phyloP scores from a whole-genome alignment of 768 basidiomycete species.

The Tulasnella calospora region DNA sequence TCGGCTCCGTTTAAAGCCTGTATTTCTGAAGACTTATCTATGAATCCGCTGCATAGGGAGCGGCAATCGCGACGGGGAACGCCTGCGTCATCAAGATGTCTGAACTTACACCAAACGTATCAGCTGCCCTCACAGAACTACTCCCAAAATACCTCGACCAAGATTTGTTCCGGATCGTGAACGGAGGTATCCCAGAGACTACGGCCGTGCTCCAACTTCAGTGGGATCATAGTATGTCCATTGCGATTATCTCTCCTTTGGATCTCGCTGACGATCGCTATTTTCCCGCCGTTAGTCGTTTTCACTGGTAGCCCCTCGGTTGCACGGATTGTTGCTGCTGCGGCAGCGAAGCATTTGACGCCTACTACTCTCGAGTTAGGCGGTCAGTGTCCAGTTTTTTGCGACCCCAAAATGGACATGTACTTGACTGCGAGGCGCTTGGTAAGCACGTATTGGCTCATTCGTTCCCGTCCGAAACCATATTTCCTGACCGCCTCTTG shows the following conservation, averaged over 20 bases:
- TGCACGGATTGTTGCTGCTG: constrained; percentile 60
- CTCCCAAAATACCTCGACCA: constrained; percentile 71
- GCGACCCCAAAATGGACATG: constrained; percentile 66
- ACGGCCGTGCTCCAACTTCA: constrained; percentile 65
- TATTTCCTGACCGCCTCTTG: neutral
- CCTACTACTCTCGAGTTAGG: constrained; percentile 42
- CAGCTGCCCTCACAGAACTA: constrained; percentile 58
- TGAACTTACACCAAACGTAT: constrained; percentile 56
- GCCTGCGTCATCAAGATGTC: constrained; percentile 71
- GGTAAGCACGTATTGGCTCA: neutral
- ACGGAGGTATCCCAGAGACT: constrained; percentile 62
- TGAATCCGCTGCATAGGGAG: constrained; percentile 32
- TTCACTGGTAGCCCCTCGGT: constrained; percentile 51
- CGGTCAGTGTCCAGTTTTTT: constrained; percentile 67
- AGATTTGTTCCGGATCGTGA: constrained; percentile 58
- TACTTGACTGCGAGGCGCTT: constrained; percentile 62
- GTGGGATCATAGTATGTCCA: constrained; percentile 54
- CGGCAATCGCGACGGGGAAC: constrained; percentile 76
- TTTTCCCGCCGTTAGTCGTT: constrained; percentile 31
- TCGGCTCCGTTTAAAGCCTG: neutral
- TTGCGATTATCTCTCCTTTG: constrained; percentile 40
- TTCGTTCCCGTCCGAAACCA: neutral
- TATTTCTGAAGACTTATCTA: neutral
- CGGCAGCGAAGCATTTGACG: constrained; percentile 72
- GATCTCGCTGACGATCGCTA: neutral